phyloP scores from a whole-genome alignment of 2,329 filamentous ascomycete genomes.

The Botrytis pseudocinerea region DNA sequence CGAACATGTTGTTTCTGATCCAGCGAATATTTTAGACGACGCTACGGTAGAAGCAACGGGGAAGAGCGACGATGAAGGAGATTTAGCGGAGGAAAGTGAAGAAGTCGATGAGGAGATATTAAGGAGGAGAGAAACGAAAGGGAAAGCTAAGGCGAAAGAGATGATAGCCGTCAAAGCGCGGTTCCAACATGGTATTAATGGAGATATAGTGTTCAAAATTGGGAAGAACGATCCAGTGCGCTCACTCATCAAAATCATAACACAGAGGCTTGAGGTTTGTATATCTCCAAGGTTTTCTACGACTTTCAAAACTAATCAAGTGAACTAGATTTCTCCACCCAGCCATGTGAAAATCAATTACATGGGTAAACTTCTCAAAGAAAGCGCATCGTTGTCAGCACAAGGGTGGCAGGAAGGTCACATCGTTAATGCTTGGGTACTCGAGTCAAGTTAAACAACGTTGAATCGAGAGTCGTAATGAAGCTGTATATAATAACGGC shows the following conservation, averaged over 20 bases:
- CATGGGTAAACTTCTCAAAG: conserved; percentile 76
- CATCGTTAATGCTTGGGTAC: conserved; percentile 64
- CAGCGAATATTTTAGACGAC: conserved; percentile 23
- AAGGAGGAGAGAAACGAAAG: conserved; percentile 51
- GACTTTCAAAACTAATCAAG: conserved; percentile 17
- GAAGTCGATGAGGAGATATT: conserved; percentile 46
- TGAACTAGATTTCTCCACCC: conserved; percentile 51
- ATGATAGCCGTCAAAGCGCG: conserved; percentile 34
- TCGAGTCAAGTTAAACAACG: background rate
- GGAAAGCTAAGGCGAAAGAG: conserved; percentile 38
- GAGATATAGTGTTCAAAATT: conserved; percentile 62
- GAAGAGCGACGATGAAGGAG: conserved; percentile 32
- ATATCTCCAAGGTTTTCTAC: background rate
- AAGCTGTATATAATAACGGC: conserved; percentile 14
- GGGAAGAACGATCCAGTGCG: conserved; percentile 64
- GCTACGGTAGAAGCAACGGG: conserved; percentile 39
- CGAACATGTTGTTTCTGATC: conserved; percentile 65
- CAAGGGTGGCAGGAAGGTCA: conserved; percentile 78
- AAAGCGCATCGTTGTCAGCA: conserved; percentile 61
- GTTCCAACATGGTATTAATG: conserved; percentile 49
- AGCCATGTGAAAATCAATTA: conserved; percentile 73
- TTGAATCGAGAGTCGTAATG: background rate
- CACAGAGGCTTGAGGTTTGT: conserved; percentile 63
- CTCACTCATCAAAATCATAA: conserved; percentile 61
- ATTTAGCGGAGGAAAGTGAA: conserved; percentile 31